These are phyloP conservation scores for Hanseniaspora valbyensis DNA, from an alignment of 805 yeast genomes.

Conservation along the genomic window DNA sequence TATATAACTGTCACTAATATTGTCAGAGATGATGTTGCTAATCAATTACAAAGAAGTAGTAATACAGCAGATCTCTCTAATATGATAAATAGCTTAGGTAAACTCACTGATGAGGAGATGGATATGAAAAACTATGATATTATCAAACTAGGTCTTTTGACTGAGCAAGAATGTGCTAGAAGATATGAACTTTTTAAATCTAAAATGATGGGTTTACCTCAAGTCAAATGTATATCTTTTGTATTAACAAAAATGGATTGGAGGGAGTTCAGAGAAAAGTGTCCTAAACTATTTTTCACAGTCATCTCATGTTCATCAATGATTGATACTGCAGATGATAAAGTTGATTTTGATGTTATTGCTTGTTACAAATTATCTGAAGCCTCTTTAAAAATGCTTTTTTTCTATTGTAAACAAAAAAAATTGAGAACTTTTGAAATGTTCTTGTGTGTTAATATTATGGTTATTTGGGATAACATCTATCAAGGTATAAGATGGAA, in stretches of 20 bases:
- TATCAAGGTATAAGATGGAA: slow-evolving; percentile 6
- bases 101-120: slow-evolving; percentile 8
- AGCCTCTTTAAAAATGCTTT: slow-evolving; percentile 39
- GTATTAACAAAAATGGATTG: slow-evolving; percentile 37
- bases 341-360: slow-evolving; percentile 28
- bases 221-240: slow-evolving; percentile 41
- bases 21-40: slow-evolving; percentile 12
- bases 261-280: slow-evolving; percentile 38
- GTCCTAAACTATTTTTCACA: slow-evolving; percentile 54
- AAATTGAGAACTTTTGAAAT: slow-evolving; percentile 53
- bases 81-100: not conserved
- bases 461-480: slow-evolving; percentile 65
- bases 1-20: slow-evolving; percentile 22
- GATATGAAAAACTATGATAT: slow-evolving; percentile 33
- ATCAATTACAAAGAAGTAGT: not conserved
- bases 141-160: slow-evolving; percentile 45
- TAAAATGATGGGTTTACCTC: slow-evolving; percentile 35
- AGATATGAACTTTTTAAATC: slow-evolving; percentile 43
- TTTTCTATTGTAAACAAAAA: slow-evolving; percentile 28
- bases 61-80: not conserved
- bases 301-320: slow-evolving; percentile 51
- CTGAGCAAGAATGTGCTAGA: slow-evolving; percentile 46
- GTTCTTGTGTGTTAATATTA: slow-evolving; percentile 32
- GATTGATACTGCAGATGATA: slow-evolving; percentile 28
- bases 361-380: slow-evolving; percentile 41